Percentiles rank a stretch among this genome's conserved stretches.
Evolutionary conservation across 2,329 filamentous ascomycete genomes (phyloP).

Genomic region (Trichoderma endophyticum): DNA sequence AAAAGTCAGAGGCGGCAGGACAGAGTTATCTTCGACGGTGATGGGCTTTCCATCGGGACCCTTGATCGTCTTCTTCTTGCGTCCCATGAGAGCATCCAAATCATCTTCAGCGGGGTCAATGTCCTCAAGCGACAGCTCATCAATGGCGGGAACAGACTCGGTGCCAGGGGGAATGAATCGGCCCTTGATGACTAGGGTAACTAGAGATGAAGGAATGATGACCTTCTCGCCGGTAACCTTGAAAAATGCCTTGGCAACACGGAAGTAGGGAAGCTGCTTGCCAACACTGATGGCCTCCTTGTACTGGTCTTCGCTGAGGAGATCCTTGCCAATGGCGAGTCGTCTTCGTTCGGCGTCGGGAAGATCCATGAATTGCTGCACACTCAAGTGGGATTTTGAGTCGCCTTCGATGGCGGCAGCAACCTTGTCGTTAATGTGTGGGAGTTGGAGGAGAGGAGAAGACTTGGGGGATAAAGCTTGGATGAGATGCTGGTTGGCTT

Average conservation of each 20-base stretch:
- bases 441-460: conserved; percentile 88
- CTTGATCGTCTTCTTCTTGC: conserved; percentile 67
- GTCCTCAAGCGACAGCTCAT: conserved; percentile 80
- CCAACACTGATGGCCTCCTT: conserved; percentile 71
- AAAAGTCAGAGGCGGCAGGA: conserved; percentile 80
- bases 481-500: conserved; percentile 79
- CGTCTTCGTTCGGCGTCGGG: conserved; percentile 70
- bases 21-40: conserved; percentile 57
- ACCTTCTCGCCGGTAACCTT: conserved; percentile 94
- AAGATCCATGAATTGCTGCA: conserved; percentile 87
- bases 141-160: conserved; percentile 68
- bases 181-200: conserved; percentile 92
- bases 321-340: conserved; percentile 65
- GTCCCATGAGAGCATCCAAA: conserved; percentile 76
- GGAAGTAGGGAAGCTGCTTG: conserved; percentile 76
- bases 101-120: conserved; percentile 91
- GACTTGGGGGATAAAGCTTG: conserved; percentile 82
- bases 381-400: conserved; percentile 68
- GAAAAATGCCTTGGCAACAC: conserved; percentile 92
- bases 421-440: conserved; percentile 71
- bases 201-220: conserved; percentile 87
- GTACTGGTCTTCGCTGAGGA: conserved; percentile 76
- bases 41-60: conserved; percentile 56
- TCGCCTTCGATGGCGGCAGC: conserved; percentile 69
- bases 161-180: conserved; percentile 88